A percentile compares a stretch with the other conserved stretches of the same genome.
phyloP scores from a whole-genome alignment of 768 basidiomycete species.

The Tylopilus felleus region DNA sequence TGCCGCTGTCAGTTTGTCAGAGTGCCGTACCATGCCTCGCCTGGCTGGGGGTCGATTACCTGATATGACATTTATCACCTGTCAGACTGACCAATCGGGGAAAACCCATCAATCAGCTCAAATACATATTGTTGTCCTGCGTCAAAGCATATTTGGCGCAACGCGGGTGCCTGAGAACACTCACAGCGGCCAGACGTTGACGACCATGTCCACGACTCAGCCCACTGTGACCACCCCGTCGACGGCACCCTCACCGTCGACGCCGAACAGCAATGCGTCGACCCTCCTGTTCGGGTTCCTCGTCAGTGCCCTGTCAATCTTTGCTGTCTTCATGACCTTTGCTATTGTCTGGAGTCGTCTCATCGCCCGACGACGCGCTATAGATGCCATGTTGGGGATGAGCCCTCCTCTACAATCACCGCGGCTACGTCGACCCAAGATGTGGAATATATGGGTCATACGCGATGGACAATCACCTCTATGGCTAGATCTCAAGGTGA shows the following conservation, averaged over 20 bases:
- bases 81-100: constrained; percentile 17
- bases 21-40: background rate
- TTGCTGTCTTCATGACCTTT: constrained; percentile 29
- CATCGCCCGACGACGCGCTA: constrained; percentile 25
- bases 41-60: constrained; percentile 3
- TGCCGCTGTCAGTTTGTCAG: background rate
- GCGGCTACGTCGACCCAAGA: constrained; percentile 14
- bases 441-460: constrained; percentile 24
- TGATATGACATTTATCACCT: background rate
- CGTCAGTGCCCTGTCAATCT: constrained; percentile 29
- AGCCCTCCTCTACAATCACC: background rate
- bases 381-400: constrained; percentile 20
- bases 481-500: constrained; percentile 24
- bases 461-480: background rate
- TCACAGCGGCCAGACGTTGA: constrained; percentile 5
- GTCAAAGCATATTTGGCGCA: background rate
- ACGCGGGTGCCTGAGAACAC: constrained; percentile 14
- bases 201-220: constrained; percentile 24
- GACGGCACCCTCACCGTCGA: background rate
- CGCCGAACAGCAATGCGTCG: constrained; percentile 15
- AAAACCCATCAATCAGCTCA: background rate
- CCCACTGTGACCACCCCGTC: background rate
- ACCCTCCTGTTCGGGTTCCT: constrained; percentile 32
- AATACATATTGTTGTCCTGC: background rate
- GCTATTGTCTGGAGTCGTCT: constrained; percentile 34